Conservation (phyloP, 202 grass and related monocot genomes). For the Elaeis oleifera region DNA sequence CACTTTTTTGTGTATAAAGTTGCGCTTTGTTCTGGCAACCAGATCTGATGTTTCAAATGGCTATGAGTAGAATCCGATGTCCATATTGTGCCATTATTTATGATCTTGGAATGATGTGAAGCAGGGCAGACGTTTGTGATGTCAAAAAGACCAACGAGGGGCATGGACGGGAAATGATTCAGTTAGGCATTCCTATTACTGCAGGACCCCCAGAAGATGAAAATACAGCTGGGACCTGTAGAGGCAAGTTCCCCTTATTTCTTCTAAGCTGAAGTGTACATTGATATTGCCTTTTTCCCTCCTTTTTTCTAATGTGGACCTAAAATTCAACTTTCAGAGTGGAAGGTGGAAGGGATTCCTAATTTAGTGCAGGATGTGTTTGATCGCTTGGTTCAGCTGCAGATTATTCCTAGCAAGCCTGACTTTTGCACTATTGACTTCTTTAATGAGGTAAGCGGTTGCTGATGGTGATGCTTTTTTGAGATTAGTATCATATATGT, state of each 20-base stretch:
- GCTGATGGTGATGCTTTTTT: slow-evolving; percentile 12
- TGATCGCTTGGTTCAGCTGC: slow-evolving; percentile 50
- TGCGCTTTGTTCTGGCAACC: no score
- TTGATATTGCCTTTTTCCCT: background rate
- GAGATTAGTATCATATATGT: background rate
- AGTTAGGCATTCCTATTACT: slow-evolving; percentile 58
- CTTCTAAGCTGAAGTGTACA: background rate
- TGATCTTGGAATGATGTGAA: slow-evolving; percentile 1
- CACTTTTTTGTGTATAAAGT: no score
- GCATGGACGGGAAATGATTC: slow-evolving; percentile 89
- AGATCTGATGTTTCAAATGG: no score
- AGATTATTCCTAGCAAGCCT: slow-evolving; percentile 62
- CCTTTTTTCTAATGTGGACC: background rate
- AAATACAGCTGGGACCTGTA: slow-evolving; percentile 27
- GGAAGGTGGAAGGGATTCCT: slow-evolving; percentile 68
- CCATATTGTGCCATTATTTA: no score
- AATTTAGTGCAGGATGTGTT: slow-evolving; percentile 56
- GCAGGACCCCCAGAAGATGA: slow-evolving; percentile 67
- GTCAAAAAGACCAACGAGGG: slow-evolving; percentile 73
- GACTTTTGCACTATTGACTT: slow-evolving; percentile 93
- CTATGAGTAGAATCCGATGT: no score
- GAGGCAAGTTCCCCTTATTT: slow-evolving; percentile 37
- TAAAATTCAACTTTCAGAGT: slow-evolving; percentile 42
- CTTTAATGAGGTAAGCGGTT: slow-evolving; percentile 59
- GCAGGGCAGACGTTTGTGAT: slow-evolving; percentile 63